phyloP scores from a whole-genome alignment of 2,329 filamentous ascomycete genomes.

The Knoxdaviesia capensis region DNA sequence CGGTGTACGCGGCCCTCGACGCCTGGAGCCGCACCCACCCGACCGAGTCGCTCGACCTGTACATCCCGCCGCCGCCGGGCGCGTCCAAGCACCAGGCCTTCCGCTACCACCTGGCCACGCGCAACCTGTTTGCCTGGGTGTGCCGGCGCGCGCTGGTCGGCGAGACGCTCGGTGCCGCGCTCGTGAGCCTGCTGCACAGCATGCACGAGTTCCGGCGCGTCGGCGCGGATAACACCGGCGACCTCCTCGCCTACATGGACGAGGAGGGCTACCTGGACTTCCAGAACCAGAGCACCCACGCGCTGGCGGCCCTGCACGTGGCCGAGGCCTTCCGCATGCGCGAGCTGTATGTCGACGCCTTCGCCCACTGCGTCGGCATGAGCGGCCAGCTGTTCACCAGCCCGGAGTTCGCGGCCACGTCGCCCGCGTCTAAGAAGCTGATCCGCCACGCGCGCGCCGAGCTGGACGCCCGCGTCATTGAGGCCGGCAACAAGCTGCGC shows the following conservation, averaged over 20 bases:
- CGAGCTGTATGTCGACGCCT: constrained; percentile 52
- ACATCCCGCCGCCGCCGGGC: constrained; percentile 42
- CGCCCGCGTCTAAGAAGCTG: constrained; percentile 37
- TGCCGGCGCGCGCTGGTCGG: constrained; percentile 47
- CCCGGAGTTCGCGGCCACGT: constrained; percentile 28
- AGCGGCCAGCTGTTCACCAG: constrained; percentile 34
- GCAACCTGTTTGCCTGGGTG: constrained; percentile 60
- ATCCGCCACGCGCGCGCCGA: constrained; percentile 42
- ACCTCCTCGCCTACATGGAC: constrained; percentile 45
- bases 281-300: constrained; percentile 43
- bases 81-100: constrained; percentile 32
- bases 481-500: constrained; percentile 23
- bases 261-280: constrained; percentile 51
- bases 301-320: constrained; percentile 45
- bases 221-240: constrained; percentile 34
- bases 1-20: constrained; percentile 10
- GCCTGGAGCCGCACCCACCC: constrained; percentile 13
- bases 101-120: constrained; percentile 44
- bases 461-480: constrained; percentile 38
- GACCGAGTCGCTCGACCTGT: constrained; percentile 32
- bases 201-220: constrained; percentile 39
- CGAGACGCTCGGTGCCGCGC: constrained; percentile 38
- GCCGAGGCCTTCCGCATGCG: constrained; percentile 44
- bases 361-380: constrained; percentile 66
- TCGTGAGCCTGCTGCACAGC: constrained; percentile 43